Percentiles rank a stretch among this genome's conserved stretches.
These are phyloP conservation scores for Chlamydomonas urium DNA, from an alignment of 139 green algal genomes.

Conservation along the genomic window DNA sequence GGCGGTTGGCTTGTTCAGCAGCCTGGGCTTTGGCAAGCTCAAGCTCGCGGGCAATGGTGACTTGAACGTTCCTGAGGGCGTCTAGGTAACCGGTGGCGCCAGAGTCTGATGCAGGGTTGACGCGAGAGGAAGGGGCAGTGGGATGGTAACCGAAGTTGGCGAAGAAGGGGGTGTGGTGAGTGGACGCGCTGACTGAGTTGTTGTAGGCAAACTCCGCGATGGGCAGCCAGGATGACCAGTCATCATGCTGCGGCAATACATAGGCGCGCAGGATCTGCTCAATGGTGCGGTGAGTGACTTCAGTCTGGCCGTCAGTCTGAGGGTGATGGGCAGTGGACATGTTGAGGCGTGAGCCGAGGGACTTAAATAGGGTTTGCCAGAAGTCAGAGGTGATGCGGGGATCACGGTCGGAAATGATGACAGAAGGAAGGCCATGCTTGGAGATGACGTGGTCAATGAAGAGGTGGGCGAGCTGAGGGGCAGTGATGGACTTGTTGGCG, in stretches of 20 bases:
- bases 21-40: conserved; percentile 4
- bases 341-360: background rate
- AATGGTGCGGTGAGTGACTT: conserved; percentile 11
- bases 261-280: conserved; percentile 14
- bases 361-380: background rate
- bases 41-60: conserved; percentile 2
- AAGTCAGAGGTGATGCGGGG: conserved; percentile 27
- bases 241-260: background rate
- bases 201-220: conserved; percentile 20
- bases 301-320: too few species aligned
- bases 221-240: conserved; percentile 6
- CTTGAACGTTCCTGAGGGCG: conserved; percentile 14
- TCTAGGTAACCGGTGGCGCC: background rate
- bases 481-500: conserved; percentile 25
- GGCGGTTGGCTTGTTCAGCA: conserved; percentile 1
- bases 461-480: conserved; percentile 24
- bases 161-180: conserved; percentile 9
- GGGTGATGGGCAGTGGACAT: conserved; percentile 4
- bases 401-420: conserved; percentile 52
- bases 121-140: background rate
- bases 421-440: conserved; percentile 38
- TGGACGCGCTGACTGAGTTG: background rate
- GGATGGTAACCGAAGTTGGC: conserved; percentile 14
- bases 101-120: background rate
- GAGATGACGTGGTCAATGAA: conserved; percentile 39